Conservation (phyloP, 2,329 filamentous ascomycete genomes). For the Venturiaceae sp. region DNA sequence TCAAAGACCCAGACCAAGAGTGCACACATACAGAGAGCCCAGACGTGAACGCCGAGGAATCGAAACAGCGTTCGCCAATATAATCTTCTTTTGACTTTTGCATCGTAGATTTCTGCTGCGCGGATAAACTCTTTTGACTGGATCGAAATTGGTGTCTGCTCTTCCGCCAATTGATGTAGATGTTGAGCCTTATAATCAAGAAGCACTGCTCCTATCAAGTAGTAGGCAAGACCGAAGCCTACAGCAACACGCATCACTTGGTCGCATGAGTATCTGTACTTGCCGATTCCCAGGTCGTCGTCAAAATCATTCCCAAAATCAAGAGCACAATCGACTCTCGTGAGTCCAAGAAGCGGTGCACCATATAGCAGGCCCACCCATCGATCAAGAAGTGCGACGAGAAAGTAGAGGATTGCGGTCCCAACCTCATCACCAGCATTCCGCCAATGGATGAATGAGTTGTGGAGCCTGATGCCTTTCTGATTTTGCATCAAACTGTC, state of each 20-base stretch:
- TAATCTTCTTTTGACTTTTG: slow-evolving; percentile 34
- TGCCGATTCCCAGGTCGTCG: not conserved
- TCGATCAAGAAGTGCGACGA: slow-evolving; percentile 45
- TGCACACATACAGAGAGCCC: slow-evolving; percentile 40
- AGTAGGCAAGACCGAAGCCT: slow-evolving; percentile 48
- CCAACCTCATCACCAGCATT: slow-evolving; percentile 45
- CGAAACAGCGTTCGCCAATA: slow-evolving; percentile 42
- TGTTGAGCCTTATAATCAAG: slow-evolving; percentile 46
- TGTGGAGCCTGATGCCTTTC: slow-evolving; percentile 46
- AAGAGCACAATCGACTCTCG: slow-evolving; percentile 11
- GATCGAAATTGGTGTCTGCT: slow-evolving; percentile 30
- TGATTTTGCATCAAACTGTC: slow-evolving; percentile 43
- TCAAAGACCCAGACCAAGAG: slow-evolving; percentile 45
- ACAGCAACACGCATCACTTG: slow-evolving; percentile 35
- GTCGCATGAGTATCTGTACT: slow-evolving; percentile 14
- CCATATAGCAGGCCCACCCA: slow-evolving; percentile 42
- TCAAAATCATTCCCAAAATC: slow-evolving; percentile 3
- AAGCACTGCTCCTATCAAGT: slow-evolving; percentile 45
- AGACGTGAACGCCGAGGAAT: slow-evolving; percentile 42
- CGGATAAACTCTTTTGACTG: slow-evolving; percentile 32
- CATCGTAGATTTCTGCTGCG: slow-evolving; percentile 33
- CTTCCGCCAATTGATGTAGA: slow-evolving; percentile 35
- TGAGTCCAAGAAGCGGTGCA: slow-evolving; percentile 29
- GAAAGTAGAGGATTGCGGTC: slow-evolving; percentile 44
- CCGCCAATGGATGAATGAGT: slow-evolving; percentile 49